Base-by-base conservation (phyloP, 1,284 basidiomycete genomes). In the Cystobasidiaceae sp. region DNA sequence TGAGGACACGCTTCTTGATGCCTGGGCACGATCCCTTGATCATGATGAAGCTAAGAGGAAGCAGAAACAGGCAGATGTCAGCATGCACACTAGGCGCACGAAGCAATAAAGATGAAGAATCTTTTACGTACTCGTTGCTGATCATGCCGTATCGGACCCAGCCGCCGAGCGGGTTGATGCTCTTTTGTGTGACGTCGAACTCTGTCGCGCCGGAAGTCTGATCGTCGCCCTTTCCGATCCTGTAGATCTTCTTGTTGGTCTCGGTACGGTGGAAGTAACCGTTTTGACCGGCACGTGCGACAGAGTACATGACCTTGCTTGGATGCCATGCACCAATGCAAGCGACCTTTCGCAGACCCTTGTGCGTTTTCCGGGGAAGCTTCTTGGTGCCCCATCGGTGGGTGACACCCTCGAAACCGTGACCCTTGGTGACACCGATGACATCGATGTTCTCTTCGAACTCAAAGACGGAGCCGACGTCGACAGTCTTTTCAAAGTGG, bases 331-430 rank as follows among this genome's bases (percentile, higher is more conserved):
- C 66, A 25, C 71, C 93, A 76, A 99, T 97, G 88, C 96, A 99
- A 78, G 94, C 94, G 74, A 97, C 93, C 82, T 73, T 74, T 44
- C 73, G 72, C 46, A 72, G 69, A 90, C 94, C 94, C 81, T 94
- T 94, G 86, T 98, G 94, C 66, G 94, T 97, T 85, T 98, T 97
- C 75, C 94, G 85, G 67, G 94, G 94, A 69, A 98, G 85, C 83
- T 93, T 94, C 87, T 93, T 97, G 79, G 90, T 93, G 74, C 96
- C 96, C 96, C 96, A 98, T 62, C 96, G 87, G 80, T 92, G 89
- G 72, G 93, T 98, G 68, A 97, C 94, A 87, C 96, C 96, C 84
- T 97, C 93, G 81, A 93, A 97, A 77, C 96, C 96, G 80, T 97
- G 90, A 86, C 96, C 96, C 84, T 96, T 97, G 76, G 96, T 97